phyloP scores from a whole-genome alignment of 352 stramenopile species.

The Pythium insidiosum region DNA sequence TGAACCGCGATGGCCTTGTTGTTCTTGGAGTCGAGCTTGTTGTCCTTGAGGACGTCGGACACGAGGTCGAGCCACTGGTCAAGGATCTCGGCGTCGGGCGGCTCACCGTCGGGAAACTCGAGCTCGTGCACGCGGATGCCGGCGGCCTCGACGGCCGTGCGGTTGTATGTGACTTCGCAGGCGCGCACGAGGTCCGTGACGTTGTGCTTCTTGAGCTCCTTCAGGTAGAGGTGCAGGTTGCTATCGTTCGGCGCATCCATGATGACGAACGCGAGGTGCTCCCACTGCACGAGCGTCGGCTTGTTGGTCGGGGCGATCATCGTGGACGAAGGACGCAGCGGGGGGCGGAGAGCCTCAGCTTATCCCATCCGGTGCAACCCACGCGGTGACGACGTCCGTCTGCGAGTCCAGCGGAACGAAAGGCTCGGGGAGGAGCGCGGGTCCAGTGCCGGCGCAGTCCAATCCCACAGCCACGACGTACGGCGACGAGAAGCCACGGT shows the following conservation, averaged over 20 bases:
- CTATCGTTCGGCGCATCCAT: slow-evolving; percentile 95
- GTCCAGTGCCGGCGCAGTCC: too few relatives aligned
- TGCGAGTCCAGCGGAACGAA: too few relatives aligned
- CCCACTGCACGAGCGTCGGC: slow-evolving; percentile 80
- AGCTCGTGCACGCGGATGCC: slow-evolving; percentile 94
- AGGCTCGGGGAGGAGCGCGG: too few relatives aligned
- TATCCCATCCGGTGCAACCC: slow-evolving; percentile 46
- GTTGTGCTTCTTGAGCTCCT: slow-evolving; percentile 94
- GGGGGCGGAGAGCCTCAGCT: too few relatives aligned
- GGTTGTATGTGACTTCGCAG: slow-evolving; percentile 94
- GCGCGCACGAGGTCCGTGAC: slow-evolving; percentile 94
- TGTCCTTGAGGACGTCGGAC: slow-evolving; percentile 91
- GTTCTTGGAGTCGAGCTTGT: slow-evolving; percentile 41
- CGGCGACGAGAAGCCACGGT: too few relatives aligned
- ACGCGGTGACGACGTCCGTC: too few relatives aligned
- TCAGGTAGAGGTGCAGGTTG: slow-evolving; percentile 97
- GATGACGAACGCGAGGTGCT: slow-evolving; percentile 95
- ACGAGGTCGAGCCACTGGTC: slow-evolving; percentile 93
- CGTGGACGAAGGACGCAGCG: too few relatives aligned
- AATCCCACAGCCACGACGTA: too few relatives aligned
- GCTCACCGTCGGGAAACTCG: slow-evolving; percentile 95
- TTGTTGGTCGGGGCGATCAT: slow-evolving; percentile 86
- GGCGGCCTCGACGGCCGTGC: slow-evolving; percentile 85
- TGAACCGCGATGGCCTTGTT: slow-evolving; percentile 94
- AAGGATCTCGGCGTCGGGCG: slow-evolving; percentile 89